These are phyloP conservation scores for Alternaria gaisen DNA, from an alignment of 2,329 filamentous ascomycete species.

Conservation along the genomic window DNA sequence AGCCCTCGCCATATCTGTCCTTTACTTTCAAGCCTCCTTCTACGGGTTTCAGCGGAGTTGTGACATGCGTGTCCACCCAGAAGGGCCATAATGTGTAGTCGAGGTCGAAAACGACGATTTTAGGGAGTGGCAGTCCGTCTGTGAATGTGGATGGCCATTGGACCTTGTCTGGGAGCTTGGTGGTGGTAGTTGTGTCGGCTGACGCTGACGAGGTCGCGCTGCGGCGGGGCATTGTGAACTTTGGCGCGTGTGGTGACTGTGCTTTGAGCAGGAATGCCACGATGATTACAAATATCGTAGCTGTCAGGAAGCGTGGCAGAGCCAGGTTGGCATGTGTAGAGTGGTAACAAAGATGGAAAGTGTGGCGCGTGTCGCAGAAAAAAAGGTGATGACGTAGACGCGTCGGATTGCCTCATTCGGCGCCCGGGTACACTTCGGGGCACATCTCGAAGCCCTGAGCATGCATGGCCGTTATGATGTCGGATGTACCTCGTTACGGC, in stretches of 20 bases:
- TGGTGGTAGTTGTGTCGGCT: conserved; percentile 43
- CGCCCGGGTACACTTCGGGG: neutral
- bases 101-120: conserved; percentile 89
- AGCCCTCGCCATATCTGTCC: conserved; percentile 59
- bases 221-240: conserved; percentile 43
- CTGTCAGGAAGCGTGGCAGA: neutral
- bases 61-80: conserved; percentile 95
- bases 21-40: conserved; percentile 58
- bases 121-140: conserved; percentile 76
- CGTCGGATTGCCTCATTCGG: conserved; percentile 4
- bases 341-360: neutral
- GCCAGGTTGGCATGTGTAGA: conserved; percentile 3
- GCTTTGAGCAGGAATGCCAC: neutral
- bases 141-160: conserved; percentile 65
- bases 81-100: conserved; percentile 99
- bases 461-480: neutral
- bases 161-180: conserved; percentile 47
- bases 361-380: conserved; percentile 13
- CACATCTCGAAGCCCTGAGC: neutral
- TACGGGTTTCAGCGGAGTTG: conserved; percentile 70
- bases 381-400: conserved; percentile 19
- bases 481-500: neutral
- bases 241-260: neutral
- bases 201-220: conserved; percentile 27
- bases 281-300: neutral